Evolutionary conservation across 495 filamentous ascomycete species (phyloP).

Genomic region (Bacidia gigantensis): DNA sequence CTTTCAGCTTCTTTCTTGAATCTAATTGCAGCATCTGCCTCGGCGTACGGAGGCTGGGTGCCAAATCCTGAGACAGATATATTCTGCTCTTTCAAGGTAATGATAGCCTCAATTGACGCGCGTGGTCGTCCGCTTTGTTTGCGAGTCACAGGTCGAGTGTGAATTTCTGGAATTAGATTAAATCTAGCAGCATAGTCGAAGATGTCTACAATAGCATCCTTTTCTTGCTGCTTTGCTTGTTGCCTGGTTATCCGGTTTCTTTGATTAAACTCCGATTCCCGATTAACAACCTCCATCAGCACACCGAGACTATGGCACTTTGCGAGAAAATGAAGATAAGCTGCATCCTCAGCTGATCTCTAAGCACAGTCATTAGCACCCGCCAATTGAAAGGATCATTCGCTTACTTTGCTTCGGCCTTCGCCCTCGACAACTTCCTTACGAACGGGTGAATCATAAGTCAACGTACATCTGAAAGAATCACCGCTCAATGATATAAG

Average conservation of each 20-base stretch:
- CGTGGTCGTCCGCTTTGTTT: constrained; percentile 7
- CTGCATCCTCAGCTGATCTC: constrained; percentile 25
- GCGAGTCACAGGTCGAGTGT: constrained; percentile 6
- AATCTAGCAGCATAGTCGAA: constrained; percentile 38
- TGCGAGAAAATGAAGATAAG: constrained; percentile 22
- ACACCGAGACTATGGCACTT: constrained; percentile 24
- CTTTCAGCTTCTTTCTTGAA: constrained; percentile 32
- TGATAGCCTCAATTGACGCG: constrained; percentile 21
- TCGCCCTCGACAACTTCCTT: constrained; percentile 23
- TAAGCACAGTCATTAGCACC: constrained; percentile 12
- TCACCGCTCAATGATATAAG: constrained; percentile 6
- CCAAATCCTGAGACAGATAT: constrained; percentile 25
- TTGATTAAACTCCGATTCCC: constrained; percentile 14
- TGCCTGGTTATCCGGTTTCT: constrained; percentile 10
- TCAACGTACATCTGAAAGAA: constrained; percentile 17
- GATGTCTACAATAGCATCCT: constrained; percentile 29
- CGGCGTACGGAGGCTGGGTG: constrained; percentile 19
- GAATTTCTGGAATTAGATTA: constrained; percentile 26
- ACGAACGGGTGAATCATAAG: constrained; percentile 16
- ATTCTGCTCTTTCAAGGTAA: constrained; percentile 29
- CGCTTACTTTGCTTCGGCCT: constrained; percentile 20
- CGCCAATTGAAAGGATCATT: not conserved
- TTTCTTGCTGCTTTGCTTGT: constrained; percentile 18
- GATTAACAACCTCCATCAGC: constrained; percentile 19
- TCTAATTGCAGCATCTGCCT: constrained; percentile 26